Base-by-base conservation (phyloP, 108 stramenopile species). In the Seminavis robusta region DNA sequence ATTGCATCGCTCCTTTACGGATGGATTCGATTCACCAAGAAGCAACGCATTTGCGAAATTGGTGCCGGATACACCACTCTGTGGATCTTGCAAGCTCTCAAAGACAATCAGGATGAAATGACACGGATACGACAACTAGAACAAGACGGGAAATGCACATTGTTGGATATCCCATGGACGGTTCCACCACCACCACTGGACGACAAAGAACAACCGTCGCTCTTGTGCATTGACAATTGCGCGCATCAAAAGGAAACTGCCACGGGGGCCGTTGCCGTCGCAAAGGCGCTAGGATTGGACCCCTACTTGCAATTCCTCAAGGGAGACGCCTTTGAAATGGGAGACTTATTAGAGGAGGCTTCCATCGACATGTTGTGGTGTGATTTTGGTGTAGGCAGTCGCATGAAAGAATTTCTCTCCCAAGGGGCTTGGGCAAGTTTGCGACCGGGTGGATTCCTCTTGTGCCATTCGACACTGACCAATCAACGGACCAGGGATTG, bases 51-150 rank as follows among this genome's bases (percentile, higher is more conserved):
- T 20, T 79, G 88, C 31, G 92, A 93, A 73, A 79, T 93, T 40
- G 92, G 92, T 3, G 92, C 88, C 4, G 92, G 92, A 2, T 93
- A 90, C 46, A 90, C 92, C 15, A 84, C 77, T 19, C 43, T 90
- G 52, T 93, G 69, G 69, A 59, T 93, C 13, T 52, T 93, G 31
- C 82, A 80, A 58, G 92, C 92, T 3, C 53, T 89, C 28, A 61
- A 63, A 40, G 92, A 93, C 60, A 93, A 93, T 46, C 88, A 87
- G n/a, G 64, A 69, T 6, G 92, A 93, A 62, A 68, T 87, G 63
- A 25, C 59, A 32, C 60, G 76, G n/a, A 72, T 92, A 24, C 29
- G 34, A 5, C 66, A 36, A n/a, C 51, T 88, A 28, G 65, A 84
- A 33, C 38, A 53, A 28, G 51, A 56, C 26, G 80, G 76, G 0